phyloP scores from a whole-genome alignment of 345 rosid genomes.

The Gossypium ekmanianum region DNA sequence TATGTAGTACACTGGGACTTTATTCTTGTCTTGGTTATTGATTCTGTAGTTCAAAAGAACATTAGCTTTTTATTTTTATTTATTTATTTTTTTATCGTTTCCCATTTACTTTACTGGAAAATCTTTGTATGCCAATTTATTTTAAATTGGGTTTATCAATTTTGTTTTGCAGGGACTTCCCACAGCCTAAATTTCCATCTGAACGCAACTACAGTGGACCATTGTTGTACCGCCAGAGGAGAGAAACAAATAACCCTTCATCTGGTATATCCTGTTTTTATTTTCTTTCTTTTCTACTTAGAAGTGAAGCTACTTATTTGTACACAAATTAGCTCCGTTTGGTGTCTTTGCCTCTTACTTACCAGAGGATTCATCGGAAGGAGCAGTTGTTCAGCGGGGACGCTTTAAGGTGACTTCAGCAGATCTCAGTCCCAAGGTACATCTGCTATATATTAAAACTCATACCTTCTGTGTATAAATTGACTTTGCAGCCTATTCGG shows the following conservation, averaged over 20 bases:
- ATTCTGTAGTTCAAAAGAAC: background rate
- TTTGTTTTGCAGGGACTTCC: slow-evolving; percentile 55
- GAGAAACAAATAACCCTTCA: slow-evolving; percentile 55
- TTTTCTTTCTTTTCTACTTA: slow-evolving; percentile 16
- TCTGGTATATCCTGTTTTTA: slow-evolving; percentile 36
- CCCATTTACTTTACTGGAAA: slow-evolving; percentile 19
- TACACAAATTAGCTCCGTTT: background rate
- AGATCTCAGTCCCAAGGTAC: slow-evolving; percentile 87
- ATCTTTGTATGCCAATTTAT: slow-evolving; percentile 9
- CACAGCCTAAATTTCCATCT: slow-evolving; percentile 47
- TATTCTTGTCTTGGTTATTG: background rate
- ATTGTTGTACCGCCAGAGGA: slow-evolving; percentile 52
- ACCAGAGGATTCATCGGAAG: slow-evolving; percentile 76
- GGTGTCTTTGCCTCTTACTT: slow-evolving; percentile 19
- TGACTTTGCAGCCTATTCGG: background rate
- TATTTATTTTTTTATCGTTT: background rate
- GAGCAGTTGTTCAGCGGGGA: slow-evolving; percentile 78
- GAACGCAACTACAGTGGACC: slow-evolving; percentile 82
- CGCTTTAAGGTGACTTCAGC: slow-evolving; percentile 87
- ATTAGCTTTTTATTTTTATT: background rate
- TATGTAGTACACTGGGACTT: background rate
- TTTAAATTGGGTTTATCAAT: slow-evolving; percentile 23
- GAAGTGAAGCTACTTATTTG: slow-evolving; percentile 13
- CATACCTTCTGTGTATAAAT: background rate
- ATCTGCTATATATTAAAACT: background rate